Evolutionary conservation across 1,139 yeast genomes (phyloP), one percentile per base, ranked within the genome.

Genomic region (Saccharomyces hybrid): DNA sequence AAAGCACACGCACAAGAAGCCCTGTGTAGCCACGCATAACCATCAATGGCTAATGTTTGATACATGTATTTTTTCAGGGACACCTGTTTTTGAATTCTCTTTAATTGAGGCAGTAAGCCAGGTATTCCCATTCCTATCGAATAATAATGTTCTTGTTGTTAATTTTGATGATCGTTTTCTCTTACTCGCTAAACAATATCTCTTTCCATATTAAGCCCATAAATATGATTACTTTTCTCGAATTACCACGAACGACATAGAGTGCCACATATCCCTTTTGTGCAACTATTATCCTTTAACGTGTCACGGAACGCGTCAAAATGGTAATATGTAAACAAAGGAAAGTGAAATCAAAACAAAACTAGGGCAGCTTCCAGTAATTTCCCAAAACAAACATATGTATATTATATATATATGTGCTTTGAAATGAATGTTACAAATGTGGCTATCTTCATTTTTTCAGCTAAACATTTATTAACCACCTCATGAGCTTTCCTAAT

Each of bases 1-100:
- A 81, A 81, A 0, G 97, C 86, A 71, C 98, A 90, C 14, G 88
- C 74, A 48, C 86, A 77, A 3, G 87, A 82, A 2, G 95, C 91
- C 55, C 88, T 81, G 69, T 93, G 98, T 8, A 93, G 77, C 99
- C 99, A 93, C 1, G 96, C 91, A 65, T 89, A 93, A 0, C 96
- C 91, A 66, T 93, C 99, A n/a, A 93, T 83, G 0, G 96, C 99
- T 48, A 93, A 72, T 0, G 88, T 82, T 63, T 82, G 77, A 2
- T 96, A 96, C 14, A 80, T 69, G 66, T 82, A 87, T 47, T 77
- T 72, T 53, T 78, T 77, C 34, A 90, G 71, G 1, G 83, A 71
- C 1, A 80, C 74, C 1, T 77, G 74, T 49, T 76, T 76, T 63
- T 86, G 95, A 46, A 86, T 84, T 49, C 85, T 82, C 66, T 84